Evolutionary conservation across 2,329 filamentous ascomycete genomes (phyloP), one percentile per base, ranked within the genome.

Genomic region (Pezicula carpinea): DNA sequence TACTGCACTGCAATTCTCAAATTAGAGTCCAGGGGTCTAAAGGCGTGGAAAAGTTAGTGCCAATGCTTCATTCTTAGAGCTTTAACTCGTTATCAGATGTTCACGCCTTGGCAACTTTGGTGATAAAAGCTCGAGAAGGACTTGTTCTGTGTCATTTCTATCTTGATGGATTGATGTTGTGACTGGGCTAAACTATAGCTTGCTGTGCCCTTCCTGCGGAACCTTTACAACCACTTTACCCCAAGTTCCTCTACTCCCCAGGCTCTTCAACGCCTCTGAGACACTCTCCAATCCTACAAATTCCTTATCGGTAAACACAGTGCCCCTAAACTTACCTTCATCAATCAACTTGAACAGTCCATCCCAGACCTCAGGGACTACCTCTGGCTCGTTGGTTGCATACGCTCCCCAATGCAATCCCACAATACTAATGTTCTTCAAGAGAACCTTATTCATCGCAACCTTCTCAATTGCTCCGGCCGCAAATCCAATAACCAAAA

Each of bases 341-440:
- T 78, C 77, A 52, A 97, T 87, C 47, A 97, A 69, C 56, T 82
- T 74, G 63, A 88, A 87, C 53, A 97, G 81, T 1, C 87, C 90
- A 42, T 84, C 70, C 92, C 92, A 97, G 0, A 96, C 90, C 18
- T 70, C 66, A 6, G 76, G 73, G 5, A 93, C 80, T 39, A 76
- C 83, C 61, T 85, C 80, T 18, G 75, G 80, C 71, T 96, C 87
- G 55, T 86, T 79, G 38, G 74, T 75, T 1, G 83, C 72, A 69
- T 96, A 96, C 48, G 84, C 82, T 11, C 92, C 92, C 92, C 92
- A 97, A 69, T 95, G 88, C 60, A 96, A 71, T 1, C 92, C 92
- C 1, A 96, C 87, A 11, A 97, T 73, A 53, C 82, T 85, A 53
- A 96, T 92, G 65, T 96, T 96, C 77, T 96, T 97, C 57, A 97